These are phyloP conservation scores for Saccharomycopsis javanensis DNA, from an alignment of 805 yeast genomes.

Conservation along the genomic window DNA sequence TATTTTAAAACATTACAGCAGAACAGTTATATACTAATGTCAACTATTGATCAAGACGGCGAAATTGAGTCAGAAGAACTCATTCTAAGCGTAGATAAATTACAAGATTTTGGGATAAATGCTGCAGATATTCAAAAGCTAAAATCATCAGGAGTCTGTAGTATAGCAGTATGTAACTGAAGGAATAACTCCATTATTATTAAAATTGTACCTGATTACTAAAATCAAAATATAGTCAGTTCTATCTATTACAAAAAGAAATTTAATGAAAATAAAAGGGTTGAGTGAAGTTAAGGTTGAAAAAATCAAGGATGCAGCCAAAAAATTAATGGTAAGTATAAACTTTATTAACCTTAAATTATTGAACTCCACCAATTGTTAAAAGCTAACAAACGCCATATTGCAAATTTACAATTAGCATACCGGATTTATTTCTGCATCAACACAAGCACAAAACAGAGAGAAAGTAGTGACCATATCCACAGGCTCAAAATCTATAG, in stretches of 20 bases:
- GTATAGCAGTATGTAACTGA: slow-evolving; percentile 46
- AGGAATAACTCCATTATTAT: slow-evolving; percentile 14
- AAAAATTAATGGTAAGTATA: slow-evolving; percentile 36
- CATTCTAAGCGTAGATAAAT: slow-evolving; percentile 29
- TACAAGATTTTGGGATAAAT: slow-evolving; percentile 61
- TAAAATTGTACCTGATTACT: background rate
- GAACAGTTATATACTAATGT: too few species aligned
- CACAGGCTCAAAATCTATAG: slow-evolving; percentile 64
- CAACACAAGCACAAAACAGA: slow-evolving; percentile 55
- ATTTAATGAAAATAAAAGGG: slow-evolving; percentile 57
- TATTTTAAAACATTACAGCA: too few species aligned
- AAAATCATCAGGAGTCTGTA: slow-evolving; percentile 56
- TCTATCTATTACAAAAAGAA: slow-evolving; percentile 53
- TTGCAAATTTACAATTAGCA: too few species aligned
- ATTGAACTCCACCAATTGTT: too few species aligned
- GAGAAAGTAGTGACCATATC: slow-evolving; percentile 55
- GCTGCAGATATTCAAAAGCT: slow-evolving; percentile 62
- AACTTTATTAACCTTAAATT: background rate
- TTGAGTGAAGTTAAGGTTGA: slow-evolving; percentile 71
- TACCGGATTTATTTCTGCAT: slow-evolving; percentile 66
- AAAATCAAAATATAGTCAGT: slow-evolving; percentile 30
- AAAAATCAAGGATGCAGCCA: slow-evolving; percentile 64
- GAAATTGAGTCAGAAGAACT: background rate
- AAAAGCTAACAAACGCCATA: too few species aligned
- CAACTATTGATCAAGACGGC: background rate